Evolutionary conservation across 805 yeast species (phyloP).

Genomic region (Metschnikowia picachoensis): DNA sequence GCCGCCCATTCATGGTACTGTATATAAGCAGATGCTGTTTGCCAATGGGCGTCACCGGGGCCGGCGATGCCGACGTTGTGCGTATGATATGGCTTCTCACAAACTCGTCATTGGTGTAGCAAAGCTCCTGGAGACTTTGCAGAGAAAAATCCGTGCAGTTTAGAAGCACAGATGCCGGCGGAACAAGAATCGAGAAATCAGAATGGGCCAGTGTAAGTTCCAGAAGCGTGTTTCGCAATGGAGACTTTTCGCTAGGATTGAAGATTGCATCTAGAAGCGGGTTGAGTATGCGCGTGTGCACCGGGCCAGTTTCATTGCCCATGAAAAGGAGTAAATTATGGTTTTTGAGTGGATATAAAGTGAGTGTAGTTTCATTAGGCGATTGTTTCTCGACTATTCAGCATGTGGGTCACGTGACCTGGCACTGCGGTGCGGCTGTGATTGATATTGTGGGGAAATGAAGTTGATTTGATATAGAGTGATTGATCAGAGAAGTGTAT

Average conservation of each 20-base stretch:
- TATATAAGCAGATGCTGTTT: slow-evolving; percentile 42
- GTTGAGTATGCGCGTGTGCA: slow-evolving; percentile 37
- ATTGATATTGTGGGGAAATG: too few species aligned
- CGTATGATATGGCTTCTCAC: slow-evolving; percentile 58
- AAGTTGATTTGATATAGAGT: too few species aligned
- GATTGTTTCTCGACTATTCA: too few species aligned
- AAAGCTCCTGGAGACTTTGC: slow-evolving; percentile 43
- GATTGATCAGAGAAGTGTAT: too few species aligned
- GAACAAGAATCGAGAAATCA: slow-evolving; percentile 60
- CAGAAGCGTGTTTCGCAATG: slow-evolving; percentile 44
- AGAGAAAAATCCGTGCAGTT: slow-evolving; percentile 28
- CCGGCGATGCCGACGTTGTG: slow-evolving; percentile 20
- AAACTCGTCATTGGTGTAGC: slow-evolving; percentile 54
- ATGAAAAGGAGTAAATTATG: neutral
- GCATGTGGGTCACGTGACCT: too few species aligned
- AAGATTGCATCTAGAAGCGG: slow-evolving; percentile 63
- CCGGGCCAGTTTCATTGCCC: slow-evolving; percentile 1
- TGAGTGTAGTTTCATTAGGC: too few species aligned
- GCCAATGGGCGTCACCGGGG: slow-evolving; percentile 22
- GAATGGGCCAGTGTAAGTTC: slow-evolving; percentile 42
- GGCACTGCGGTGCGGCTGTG: too few species aligned
- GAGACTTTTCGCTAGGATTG: slow-evolving; percentile 46
- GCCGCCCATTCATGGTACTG: slow-evolving; percentile 53
- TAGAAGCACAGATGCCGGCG: slow-evolving; percentile 48
- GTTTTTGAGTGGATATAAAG: neutral